Conservation (phyloP, 2,329 filamentous ascomycete species). For the Grosmannia clavigera region DNA sequence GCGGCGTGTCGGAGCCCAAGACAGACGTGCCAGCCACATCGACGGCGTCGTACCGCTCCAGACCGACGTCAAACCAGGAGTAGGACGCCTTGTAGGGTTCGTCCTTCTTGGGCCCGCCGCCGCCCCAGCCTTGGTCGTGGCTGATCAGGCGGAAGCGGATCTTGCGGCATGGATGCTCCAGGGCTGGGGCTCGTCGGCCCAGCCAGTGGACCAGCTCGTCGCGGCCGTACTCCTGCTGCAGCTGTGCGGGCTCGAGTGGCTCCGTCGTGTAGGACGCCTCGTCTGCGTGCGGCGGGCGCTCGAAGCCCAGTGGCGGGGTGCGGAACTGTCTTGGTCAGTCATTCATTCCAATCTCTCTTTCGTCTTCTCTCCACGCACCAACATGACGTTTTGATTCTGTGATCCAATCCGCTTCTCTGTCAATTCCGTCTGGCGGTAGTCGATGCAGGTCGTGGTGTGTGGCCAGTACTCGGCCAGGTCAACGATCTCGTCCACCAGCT, state of each 20-base stretch:
- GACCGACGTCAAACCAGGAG: conserved; percentile 52
- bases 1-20: not conserved
- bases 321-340: conserved; percentile 21
- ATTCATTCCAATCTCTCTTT: too few relatives aligned
- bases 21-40: conserved; percentile 4
- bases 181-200: conserved; percentile 17
- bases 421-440: conserved; percentile 12
- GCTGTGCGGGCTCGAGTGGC: not conserved
- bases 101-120: conserved; percentile 10
- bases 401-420: too few relatives aligned
- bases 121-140: conserved; percentile 47
- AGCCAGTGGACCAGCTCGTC: conserved; percentile 17
- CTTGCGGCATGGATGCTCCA: conserved; percentile 42
- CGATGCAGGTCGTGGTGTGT: conserved; percentile 26
- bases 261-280: not conserved
- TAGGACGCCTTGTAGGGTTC: conserved; percentile 36
- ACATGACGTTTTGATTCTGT: too few relatives aligned
- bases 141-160: conserved; percentile 47
- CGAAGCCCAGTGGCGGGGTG: conserved; percentile 27
- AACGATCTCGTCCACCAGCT: conserved; percentile 42
- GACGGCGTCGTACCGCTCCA: conserved; percentile 40
- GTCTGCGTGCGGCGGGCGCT: conserved; percentile 16
- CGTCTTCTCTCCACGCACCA: too few relatives aligned
- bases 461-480: conserved; percentile 54
- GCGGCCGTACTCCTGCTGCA: not conserved